Conservation (phyloP, 2,329 filamentous ascomycete genomes). For the Botrytis squamosa region DNA sequence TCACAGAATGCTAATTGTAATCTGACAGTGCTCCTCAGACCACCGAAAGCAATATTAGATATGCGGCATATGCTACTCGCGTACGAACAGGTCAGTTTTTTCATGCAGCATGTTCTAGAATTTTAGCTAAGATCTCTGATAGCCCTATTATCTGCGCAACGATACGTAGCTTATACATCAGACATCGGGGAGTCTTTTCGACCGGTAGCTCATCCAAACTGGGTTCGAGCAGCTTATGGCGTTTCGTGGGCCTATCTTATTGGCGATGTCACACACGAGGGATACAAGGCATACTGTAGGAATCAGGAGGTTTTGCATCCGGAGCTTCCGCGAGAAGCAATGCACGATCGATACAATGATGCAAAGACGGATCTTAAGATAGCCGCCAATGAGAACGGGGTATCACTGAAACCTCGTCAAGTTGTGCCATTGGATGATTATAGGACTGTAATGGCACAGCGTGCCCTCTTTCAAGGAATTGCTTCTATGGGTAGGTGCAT, state of each 20-base stretch:
- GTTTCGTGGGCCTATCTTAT: slow-evolving; percentile 90
- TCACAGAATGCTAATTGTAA: slow-evolving; percentile 16
- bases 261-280: slow-evolving; percentile 88
- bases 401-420: slow-evolving; percentile 41
- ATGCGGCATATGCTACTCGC: slow-evolving; percentile 87
- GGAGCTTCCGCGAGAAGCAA: slow-evolving; percentile 48
- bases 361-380: slow-evolving; percentile 30
- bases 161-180: slow-evolving; percentile 95
- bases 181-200: slow-evolving; percentile 97
- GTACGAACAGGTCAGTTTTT: slow-evolving; percentile 58
- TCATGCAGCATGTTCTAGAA: neutral
- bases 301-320: slow-evolving; percentile 78
- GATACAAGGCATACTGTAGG: slow-evolving; percentile 88
- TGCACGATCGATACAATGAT: slow-evolving; percentile 37
- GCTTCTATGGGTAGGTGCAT: slow-evolving; percentile 77
- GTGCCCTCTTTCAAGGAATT: slow-evolving; percentile 84
- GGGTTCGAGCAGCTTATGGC: slow-evolving; percentile 81
- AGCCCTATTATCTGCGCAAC: slow-evolving; percentile 83
- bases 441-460: slow-evolving; percentile 83
- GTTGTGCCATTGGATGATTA: slow-evolving; percentile 84
- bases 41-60: slow-evolving; percentile 82
- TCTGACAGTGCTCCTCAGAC: slow-evolving; percentile 65
- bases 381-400: slow-evolving; percentile 22
- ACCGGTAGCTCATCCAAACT: slow-evolving; percentile 80
- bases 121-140: neutral